Percentiles rank a stretch among this genome's conserved stretches.
Evolutionary conservation across 257 asterid species (phyloP).

Genomic region (Fraxinus cuspidata): DNA sequence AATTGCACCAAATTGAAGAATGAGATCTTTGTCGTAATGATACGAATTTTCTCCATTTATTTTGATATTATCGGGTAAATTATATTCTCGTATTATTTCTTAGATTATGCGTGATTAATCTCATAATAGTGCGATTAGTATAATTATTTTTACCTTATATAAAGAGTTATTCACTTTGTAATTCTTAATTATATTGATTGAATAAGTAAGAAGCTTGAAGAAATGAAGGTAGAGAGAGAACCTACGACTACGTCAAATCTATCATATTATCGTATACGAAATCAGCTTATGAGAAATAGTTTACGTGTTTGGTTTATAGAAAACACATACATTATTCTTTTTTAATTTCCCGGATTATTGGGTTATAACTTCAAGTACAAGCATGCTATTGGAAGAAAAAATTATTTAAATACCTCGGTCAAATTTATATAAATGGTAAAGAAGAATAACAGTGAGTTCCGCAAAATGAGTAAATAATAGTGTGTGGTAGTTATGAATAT

Average conservation of each 20-base stretch:
- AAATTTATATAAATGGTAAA: too few relatives aligned
- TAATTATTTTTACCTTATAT: not conserved
- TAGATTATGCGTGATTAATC: not conserved
- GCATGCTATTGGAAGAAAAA: constrained; percentile 25
- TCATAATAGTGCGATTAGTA: not conserved
- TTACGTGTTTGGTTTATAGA: constrained; percentile 54
- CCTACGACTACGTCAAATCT: too few relatives aligned
- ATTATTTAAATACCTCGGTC: too few relatives aligned
- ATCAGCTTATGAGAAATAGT: constrained; percentile 14
- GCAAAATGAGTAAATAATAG: too few relatives aligned
- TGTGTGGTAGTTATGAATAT: too few relatives aligned
- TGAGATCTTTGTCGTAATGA: constrained; percentile 28
- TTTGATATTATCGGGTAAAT: not conserved
- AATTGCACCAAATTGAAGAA: constrained; percentile 36
- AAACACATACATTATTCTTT: constrained; percentile 23
- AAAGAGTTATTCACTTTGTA: too few relatives aligned
- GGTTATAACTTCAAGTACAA: constrained; percentile 27
- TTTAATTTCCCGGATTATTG: constrained; percentile 16
- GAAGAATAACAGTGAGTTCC: too few relatives aligned
- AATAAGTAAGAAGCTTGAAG: too few relatives aligned
- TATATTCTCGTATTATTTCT: not conserved
- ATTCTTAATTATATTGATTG: too few relatives aligned
- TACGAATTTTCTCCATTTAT: constrained; percentile 18
- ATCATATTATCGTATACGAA: constrained; percentile 5
- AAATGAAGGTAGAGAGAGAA: too few relatives aligned